Base-by-base conservation (phyloP, 2,329 filamentous ascomycete genomes). In the Neonectria neomacrospora region DNA sequence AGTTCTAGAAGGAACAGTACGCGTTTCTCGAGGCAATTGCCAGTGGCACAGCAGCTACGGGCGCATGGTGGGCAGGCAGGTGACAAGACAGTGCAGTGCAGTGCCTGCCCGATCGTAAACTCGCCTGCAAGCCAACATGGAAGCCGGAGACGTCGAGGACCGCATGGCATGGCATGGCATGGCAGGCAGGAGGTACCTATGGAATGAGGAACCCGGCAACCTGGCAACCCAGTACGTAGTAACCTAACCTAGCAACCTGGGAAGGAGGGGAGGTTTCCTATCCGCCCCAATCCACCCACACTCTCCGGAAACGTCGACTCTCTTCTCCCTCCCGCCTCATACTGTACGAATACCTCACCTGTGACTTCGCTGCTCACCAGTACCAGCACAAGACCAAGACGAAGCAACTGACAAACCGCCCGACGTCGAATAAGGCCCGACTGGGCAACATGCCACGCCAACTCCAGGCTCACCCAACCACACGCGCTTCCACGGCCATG, bases 401-500 rank as follows among this genome's bases (percentile, higher is more conserved):
- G 18, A 32, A 14, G 32, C 44, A 37, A 39, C 32, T 34, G 47
- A 53, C 50, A 22, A 48, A 32, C 22, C 54, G 28, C 22, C 53
- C 39, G 30, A 42, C 34, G n/a, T 52, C 53, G 20, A 47, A 61
- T 56, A 53, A 56, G 58, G 54, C 57, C 48, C 54, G 58, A 64
- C 50, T 55, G 16, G 22, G 54, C 26, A 62, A 61, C 62, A 64
- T 56, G 53, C 62, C 62, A 64, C 44, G 58, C 53, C 59, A 5
- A 20, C 18, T 58, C 44, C 26, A 32, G 23, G 34, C 44, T 58
- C 51, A 41, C 51, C 64, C 64, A 68, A 65, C 66, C 61, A 68
- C 32, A 60, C 54, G 39, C 64, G 64, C 66, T 68, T 63, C 61
- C 66, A 58, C 54, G 56, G 55, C 41, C 63, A 62, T 59, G 54